Evolutionary conservation across 1,139 yeast species (phyloP).

Genomic region (Pichia sp.): DNA sequence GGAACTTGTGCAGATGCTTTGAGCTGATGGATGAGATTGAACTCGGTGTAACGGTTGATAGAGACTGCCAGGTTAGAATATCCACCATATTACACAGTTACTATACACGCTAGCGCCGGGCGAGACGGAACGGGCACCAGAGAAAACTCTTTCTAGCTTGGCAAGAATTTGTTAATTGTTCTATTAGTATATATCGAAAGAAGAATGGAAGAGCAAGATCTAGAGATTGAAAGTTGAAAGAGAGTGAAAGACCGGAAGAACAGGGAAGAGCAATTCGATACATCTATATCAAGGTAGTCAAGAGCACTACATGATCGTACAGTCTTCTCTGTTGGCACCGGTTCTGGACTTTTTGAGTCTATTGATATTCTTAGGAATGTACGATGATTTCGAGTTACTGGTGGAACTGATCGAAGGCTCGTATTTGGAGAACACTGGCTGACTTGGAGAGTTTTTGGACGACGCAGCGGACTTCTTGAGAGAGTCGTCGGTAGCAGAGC

Average conservation of each 20-base stretch:
- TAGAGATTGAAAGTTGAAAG: not conserved
- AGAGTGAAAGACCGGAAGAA: not conserved
- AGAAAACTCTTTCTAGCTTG: not conserved
- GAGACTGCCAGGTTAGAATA: not conserved
- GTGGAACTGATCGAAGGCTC: conserved; percentile 7
- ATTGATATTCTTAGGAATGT: conserved; percentile 14
- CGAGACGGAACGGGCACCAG: not conserved
- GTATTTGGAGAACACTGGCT: conserved; percentile 6
- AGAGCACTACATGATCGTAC: conserved; percentile 22
- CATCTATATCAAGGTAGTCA: too few species aligned
- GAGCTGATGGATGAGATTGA: conserved; percentile 9
- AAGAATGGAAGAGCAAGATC: not conserved
- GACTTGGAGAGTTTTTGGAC: conserved; percentile 10
- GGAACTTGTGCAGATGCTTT: conserved; percentile 14
- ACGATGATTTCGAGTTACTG: conserved; percentile 3
- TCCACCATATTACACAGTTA: conserved; percentile 17
- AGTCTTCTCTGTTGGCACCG: conserved; percentile 20
- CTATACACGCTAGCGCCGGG: conserved; percentile 8
- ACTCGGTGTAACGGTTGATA: conserved; percentile 12
- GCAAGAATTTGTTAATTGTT: not conserved
- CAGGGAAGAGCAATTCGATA: not conserved
- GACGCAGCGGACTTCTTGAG: conserved; percentile 1
- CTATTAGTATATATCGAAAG: not conserved
- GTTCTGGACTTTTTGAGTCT: conserved; percentile 12
- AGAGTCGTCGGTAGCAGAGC: conserved; percentile 3